Evolutionary conservation across 2,329 filamentous ascomycete genomes (phyloP).

Genomic region (Neophaeococcomyces aloes): DNA sequence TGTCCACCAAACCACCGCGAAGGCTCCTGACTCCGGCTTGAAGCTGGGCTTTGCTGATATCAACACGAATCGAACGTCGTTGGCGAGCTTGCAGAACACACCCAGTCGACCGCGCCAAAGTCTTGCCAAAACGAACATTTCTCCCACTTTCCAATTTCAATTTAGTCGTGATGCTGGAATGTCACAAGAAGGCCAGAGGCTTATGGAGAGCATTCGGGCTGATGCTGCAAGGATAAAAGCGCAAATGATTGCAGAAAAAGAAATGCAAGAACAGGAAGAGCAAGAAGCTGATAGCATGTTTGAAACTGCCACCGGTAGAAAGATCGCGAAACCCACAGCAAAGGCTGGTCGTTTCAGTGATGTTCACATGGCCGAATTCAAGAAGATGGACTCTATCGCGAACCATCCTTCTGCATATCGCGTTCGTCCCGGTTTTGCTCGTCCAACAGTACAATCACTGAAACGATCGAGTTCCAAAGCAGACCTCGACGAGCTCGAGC

Average conservation of each 20-base stretch:
- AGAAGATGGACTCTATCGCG: slow-evolving; percentile 95
- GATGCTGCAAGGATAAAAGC: slow-evolving; percentile 62
- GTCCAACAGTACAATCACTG: slow-evolving; percentile 32
- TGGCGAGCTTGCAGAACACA: slow-evolving; percentile 26
- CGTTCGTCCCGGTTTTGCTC: slow-evolving; percentile 35
- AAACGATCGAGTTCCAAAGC: slow-evolving; percentile 51
- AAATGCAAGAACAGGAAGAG: slow-evolving; percentile 43
- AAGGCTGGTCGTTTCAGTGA: slow-evolving; percentile 72
- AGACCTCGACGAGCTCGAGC: slow-evolving; percentile 51
- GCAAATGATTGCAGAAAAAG: slow-evolving; percentile 53
- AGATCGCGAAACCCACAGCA: slow-evolving; percentile 69
- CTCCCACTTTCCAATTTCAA: slow-evolving; percentile 38
- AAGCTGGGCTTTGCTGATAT: slow-evolving; percentile 58
- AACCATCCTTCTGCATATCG: slow-evolving; percentile 68
- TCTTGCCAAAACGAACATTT: slow-evolving; percentile 27
- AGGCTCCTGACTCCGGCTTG: slow-evolving; percentile 66
- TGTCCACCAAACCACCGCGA: slow-evolving; percentile 62
- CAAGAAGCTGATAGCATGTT: slow-evolving; percentile 35
- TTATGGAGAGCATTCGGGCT: slow-evolving; percentile 58
- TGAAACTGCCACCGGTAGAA: slow-evolving; percentile 43
- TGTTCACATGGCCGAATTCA: slow-evolving; percentile 77
- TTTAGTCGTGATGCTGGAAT: slow-evolving; percentile 35
- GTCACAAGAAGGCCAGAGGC: slow-evolving; percentile 42
- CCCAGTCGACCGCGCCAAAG: slow-evolving; percentile 26
- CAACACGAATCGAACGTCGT: slow-evolving; percentile 13